Percentiles rank a stretch among this genome's conserved stretches.
Evolutionary conservation across 306 rosid species (phyloP).

Genomic region (Quercus robur): DNA sequence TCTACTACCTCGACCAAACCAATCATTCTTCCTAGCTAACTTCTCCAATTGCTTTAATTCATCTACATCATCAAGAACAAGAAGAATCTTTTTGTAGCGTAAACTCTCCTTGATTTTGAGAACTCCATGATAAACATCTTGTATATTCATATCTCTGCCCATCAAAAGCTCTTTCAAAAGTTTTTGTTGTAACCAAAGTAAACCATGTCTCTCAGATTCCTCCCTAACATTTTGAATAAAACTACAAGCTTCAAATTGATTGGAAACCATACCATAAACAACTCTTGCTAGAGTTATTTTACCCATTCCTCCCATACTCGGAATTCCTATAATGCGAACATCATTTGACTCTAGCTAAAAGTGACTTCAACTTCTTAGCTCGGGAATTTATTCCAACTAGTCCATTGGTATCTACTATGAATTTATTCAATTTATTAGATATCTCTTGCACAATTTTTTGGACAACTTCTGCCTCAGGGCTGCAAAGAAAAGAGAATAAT

Average conservation of each 20-base stretch:
- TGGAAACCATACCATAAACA: background rate
- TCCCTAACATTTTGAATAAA: background rate
- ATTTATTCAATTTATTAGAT: no score
- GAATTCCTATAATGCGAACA: background rate
- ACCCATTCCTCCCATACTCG: constrained; percentile 5
- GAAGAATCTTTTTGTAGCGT: no score
- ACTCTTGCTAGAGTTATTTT: background rate
- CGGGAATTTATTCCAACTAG: background rate
- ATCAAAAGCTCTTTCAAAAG: background rate
- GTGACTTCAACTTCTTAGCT: background rate
- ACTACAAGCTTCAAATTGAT: background rate
- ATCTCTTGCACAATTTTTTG: no score
- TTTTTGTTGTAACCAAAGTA: background rate
- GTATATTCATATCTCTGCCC: background rate
- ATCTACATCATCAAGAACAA: no score
- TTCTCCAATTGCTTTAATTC: no score
- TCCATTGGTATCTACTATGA: background rate
- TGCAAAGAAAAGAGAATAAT: no score
- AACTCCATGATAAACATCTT: background rate
- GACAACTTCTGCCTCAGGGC: no score
- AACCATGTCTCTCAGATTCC: background rate
- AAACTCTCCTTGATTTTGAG: no score
- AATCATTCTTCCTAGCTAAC: no score
- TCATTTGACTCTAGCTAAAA: background rate
- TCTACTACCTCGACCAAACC: no score